Evolutionary conservation across 257 asterid species (phyloP).

Genomic region (Fraxinus excelsior): DNA sequence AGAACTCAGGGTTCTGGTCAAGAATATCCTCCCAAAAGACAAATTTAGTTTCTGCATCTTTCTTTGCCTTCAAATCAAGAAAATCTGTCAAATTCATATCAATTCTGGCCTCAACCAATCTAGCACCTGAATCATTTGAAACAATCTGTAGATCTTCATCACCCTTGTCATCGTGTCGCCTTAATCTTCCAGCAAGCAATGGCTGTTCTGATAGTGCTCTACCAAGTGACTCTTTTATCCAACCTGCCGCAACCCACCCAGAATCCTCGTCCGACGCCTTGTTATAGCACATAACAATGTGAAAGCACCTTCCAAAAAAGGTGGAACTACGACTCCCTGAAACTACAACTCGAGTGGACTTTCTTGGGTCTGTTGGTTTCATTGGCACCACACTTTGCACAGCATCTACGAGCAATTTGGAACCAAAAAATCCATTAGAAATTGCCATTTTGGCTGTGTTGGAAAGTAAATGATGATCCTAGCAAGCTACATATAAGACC

Average conservation of each 20-base stretch:
- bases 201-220: slow-evolving; percentile 52
- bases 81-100: slow-evolving; percentile 45
- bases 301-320: slow-evolving; percentile 39
- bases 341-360: slow-evolving; percentile 18
- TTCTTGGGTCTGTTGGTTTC: slow-evolving; percentile 56
- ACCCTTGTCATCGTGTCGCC: slow-evolving; percentile 19
- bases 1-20: slow-evolving; percentile 48
- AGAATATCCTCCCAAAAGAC: slow-evolving; percentile 68
- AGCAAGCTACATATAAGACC: background rate
- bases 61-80: slow-evolving; percentile 36
- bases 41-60: slow-evolving; percentile 39
- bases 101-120: slow-evolving; percentile 57
- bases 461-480: background rate
- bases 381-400: slow-evolving; percentile 56
- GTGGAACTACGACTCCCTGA: background rate
- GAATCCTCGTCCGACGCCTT: slow-evolving; percentile 40
- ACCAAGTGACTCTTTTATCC: slow-evolving; percentile 67
- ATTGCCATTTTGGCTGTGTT: slow-evolving; percentile 25
- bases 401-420: slow-evolving; percentile 42
- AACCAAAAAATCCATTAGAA: background rate
- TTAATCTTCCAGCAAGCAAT: slow-evolving; percentile 64
- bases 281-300: slow-evolving; percentile 49
- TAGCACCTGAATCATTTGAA: slow-evolving; percentile 63
- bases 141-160: slow-evolving; percentile 40
- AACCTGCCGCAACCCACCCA: slow-evolving; percentile 60